These are phyloP conservation scores for Penicillium sp. DNA, from an alignment of 2,329 filamentous ascomycete genomes.

Conservation along the genomic window DNA sequence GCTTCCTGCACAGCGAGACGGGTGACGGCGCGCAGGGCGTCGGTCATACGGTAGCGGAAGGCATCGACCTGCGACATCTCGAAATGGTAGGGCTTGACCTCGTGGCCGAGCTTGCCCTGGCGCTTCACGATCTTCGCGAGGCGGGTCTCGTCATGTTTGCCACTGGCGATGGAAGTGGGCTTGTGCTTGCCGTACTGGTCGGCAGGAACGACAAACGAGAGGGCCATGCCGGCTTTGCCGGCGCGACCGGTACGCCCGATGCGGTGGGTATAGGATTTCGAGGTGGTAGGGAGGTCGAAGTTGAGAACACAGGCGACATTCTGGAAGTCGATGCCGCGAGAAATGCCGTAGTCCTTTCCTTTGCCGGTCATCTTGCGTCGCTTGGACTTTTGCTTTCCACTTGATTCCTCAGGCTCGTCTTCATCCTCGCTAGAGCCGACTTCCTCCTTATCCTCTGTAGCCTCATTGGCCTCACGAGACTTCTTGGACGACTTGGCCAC, in stretches of 20 bases:
- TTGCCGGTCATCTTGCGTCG: conserved; percentile 65
- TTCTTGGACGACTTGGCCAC: conserved; percentile 39
- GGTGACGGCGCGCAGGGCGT: conserved; percentile 86
- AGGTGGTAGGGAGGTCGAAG: conserved; percentile 86
- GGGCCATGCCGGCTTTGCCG: conserved; percentile 85
- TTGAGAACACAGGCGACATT: conserved; percentile 94
- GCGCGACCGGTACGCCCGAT: conserved; percentile 92
- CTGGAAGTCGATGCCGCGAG: conserved; percentile 93
- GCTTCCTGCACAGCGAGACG: conserved; percentile 87
- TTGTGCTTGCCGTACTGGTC: conserved; percentile 85
- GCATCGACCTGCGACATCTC: conserved; percentile 92
- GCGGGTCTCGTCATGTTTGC: conserved; percentile 81
- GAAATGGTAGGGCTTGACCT: conserved; percentile 87
- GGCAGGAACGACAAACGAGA: conserved; percentile 89
- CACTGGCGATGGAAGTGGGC: conserved; percentile 71
- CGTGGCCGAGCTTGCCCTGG: conserved; percentile 74
- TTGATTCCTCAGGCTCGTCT: conserved; percentile 29
- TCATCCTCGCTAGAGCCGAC: conserved; percentile 42
- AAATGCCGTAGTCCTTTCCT: conserved; percentile 92
- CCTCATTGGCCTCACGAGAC: conserved; percentile 23
- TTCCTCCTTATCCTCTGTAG: conserved; percentile 28
- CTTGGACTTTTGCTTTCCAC: conserved; percentile 37
- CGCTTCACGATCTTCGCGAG: conserved; percentile 75
- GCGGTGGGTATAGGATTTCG: conserved; percentile 94
- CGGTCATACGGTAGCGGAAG: conserved; percentile 92